These are phyloP conservation scores for Stachybotrys echinatus DNA, from an alignment of 2,329 filamentous ascomycete species.

Conservation along the genomic window DNA sequence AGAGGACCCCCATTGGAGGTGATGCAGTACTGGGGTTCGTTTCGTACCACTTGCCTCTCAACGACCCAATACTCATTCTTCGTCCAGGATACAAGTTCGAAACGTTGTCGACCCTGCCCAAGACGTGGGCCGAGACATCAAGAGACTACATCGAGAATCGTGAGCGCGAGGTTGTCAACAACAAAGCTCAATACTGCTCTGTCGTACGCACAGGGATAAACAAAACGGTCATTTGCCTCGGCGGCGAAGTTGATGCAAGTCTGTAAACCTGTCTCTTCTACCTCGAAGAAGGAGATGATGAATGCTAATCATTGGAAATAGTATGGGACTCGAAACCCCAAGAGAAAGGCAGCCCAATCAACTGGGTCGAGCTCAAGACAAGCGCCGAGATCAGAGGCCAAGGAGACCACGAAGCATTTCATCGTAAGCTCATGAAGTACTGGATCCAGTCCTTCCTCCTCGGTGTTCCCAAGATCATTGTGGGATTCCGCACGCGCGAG, in stretches of 20 bases:
- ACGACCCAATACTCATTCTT: not conserved
- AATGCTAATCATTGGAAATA: slow-evolving; percentile 20
- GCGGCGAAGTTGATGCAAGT: slow-evolving; percentile 91
- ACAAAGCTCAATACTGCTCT: slow-evolving; percentile 93
- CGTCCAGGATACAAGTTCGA: slow-evolving; percentile 90
- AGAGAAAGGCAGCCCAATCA: slow-evolving; percentile 61
- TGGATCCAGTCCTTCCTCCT: slow-evolving; percentile 97
- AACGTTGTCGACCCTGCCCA: slow-evolving; percentile 70
- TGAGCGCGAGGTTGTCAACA: slow-evolving; percentile 69
- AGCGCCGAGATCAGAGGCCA: slow-evolving; percentile 64
- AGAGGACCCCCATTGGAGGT: slow-evolving; percentile 59
- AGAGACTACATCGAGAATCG: slow-evolving; percentile 76
- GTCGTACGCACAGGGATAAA: slow-evolving; percentile 87
- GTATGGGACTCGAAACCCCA: slow-evolving; percentile 81
- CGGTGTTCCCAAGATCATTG: slow-evolving; percentile 84
- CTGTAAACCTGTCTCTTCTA: slow-evolving; percentile 15
- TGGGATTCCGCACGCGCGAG: slow-evolving; percentile 73
- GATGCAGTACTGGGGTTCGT: slow-evolving; percentile 85
- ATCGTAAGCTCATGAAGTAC: slow-evolving; percentile 88
- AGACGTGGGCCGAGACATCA: slow-evolving; percentile 66
- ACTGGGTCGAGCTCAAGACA: slow-evolving; percentile 96
- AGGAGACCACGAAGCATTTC: slow-evolving; percentile 68
- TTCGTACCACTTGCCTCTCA: not conserved
- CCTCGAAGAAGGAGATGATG: not conserved
- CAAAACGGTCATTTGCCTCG: slow-evolving; percentile 67